phyloP scores from a whole-genome alignment of 108 stramenopile species.

The Nitzschia sp. region DNA sequence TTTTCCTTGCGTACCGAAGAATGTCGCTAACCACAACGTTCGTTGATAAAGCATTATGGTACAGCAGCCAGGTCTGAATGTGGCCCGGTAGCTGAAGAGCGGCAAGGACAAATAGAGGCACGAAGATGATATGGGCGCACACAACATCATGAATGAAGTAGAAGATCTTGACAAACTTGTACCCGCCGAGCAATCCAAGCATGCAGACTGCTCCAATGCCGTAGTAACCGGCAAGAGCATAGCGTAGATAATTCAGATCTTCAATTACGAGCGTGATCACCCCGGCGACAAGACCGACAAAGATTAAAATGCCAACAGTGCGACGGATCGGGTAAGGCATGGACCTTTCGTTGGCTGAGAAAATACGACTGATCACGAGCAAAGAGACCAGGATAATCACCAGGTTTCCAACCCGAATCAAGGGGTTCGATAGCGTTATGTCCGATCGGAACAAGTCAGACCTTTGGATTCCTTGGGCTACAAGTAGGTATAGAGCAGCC shows the following conservation, averaged over 20 bases:
- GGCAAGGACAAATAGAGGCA: slow-evolving; percentile 84
- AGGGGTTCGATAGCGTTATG: slow-evolving; percentile 68
- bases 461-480: slow-evolving; percentile 86
- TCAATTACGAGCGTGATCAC: slow-evolving; percentile 69
- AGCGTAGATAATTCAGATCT: slow-evolving; percentile 86
- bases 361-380: slow-evolving; percentile 53
- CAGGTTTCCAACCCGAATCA: slow-evolving; percentile 59
- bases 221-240: slow-evolving; percentile 92
- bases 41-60: slow-evolving; percentile 94
- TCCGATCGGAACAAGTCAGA: slow-evolving; percentile 80
- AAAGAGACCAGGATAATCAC: slow-evolving; percentile 54
- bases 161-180: slow-evolving; percentile 81
- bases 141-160: slow-evolving; percentile 93
- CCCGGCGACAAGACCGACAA: slow-evolving; percentile 66
- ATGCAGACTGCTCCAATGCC: slow-evolving; percentile 75
- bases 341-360: slow-evolving; percentile 55
- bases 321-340: slow-evolving; percentile 84
- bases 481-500: slow-evolving; percentile 71
- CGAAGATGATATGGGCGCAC: slow-evolving; percentile 93
- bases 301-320: slow-evolving; percentile 78
- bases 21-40: slow-evolving; percentile 98
- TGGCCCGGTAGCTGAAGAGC: slow-evolving; percentile 86
- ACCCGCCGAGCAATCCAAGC: slow-evolving; percentile 80
- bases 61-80: slow-evolving; percentile 96
- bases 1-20: slow-evolving; percentile 89